phyloP scores from a whole-genome alignment of 768 basidiomycete genomes.

The Boletus pseudopeckii region DNA sequence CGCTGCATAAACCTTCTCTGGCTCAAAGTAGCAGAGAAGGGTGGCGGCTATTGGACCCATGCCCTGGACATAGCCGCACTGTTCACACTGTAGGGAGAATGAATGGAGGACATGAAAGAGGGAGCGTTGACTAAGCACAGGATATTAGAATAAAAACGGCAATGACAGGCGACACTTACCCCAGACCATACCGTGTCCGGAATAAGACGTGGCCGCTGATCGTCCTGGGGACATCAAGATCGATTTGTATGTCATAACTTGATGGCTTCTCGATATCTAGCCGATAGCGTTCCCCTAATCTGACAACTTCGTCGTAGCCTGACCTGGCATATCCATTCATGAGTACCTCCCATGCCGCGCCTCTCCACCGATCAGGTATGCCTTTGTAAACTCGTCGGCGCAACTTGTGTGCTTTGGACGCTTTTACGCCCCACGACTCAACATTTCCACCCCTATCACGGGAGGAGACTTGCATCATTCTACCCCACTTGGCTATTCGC shows the following conservation, averaged over 20 bases:
- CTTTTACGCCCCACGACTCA: constrained; percentile 64
- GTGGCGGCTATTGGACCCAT: constrained; percentile 98
- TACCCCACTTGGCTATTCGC: constrained; percentile 90
- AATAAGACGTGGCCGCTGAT: constrained; percentile 95
- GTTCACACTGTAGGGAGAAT: constrained; percentile 79
- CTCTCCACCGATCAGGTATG: constrained; percentile 93
- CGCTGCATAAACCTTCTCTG: constrained; percentile 81
- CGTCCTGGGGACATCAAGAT: constrained; percentile 94
- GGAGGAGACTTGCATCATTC: constrained; percentile 71
- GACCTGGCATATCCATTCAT: constrained; percentile 53
- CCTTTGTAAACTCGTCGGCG: constrained; percentile 87
- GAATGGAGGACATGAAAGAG: constrained; percentile 93
- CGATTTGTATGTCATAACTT: constrained; percentile 92
- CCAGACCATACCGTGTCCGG: constrained; percentile 91
- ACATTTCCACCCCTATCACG: constrained; percentile 79
- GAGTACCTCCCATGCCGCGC: constrained; percentile 87
- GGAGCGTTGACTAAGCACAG: constrained; percentile 71
- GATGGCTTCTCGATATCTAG: constrained; percentile 77
- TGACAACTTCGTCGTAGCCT: constrained; percentile 42
- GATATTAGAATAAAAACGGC: constrained; percentile 7
- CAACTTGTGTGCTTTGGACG: constrained; percentile 64
- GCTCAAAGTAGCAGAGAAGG: constrained; percentile 88
- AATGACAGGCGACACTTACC: constrained; percentile 50
- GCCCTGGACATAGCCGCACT: constrained; percentile 96
- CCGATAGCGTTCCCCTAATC: constrained; percentile 49